These are phyloP conservation scores for Arthrocladium fulminans DNA, from an alignment of 2,329 filamentous ascomycete genomes.

Conservation along the genomic window DNA sequence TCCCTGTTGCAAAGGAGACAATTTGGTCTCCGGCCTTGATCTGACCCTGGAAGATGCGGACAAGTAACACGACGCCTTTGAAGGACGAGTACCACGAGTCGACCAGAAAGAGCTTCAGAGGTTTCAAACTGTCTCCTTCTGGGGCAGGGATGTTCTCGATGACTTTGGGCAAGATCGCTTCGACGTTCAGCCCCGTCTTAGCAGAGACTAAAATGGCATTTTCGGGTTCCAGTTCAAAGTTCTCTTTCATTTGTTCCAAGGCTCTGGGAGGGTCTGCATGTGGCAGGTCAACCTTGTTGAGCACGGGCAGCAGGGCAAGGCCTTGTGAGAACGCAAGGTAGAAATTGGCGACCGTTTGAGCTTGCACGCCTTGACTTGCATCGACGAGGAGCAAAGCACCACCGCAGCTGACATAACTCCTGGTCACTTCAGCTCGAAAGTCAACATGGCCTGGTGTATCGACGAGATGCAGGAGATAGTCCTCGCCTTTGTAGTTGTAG, in stretches of 20 bases:
- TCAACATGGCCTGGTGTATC: constrained; percentile 97
- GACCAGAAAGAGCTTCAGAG: constrained; percentile 76
- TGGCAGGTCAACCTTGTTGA: constrained; percentile 94
- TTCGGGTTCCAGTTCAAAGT: constrained; percentile 77
- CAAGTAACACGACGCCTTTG: constrained; percentile 82
- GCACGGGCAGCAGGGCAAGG: constrained; percentile 74
- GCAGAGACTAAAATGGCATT: constrained; percentile 74
- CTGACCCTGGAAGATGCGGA: constrained; percentile 81
- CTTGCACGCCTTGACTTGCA: constrained; percentile 91
- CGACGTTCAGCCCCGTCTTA: constrained; percentile 86
- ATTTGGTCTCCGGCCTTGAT: constrained; percentile 75
- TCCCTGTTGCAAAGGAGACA: constrained; percentile 77
- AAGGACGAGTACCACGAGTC: constrained; percentile 99
- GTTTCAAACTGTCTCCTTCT: constrained; percentile 60
- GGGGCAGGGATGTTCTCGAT: constrained; percentile 79
- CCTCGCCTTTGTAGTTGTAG: constrained; percentile 72
- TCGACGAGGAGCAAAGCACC: constrained; percentile 88
- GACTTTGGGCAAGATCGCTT: constrained; percentile 71
- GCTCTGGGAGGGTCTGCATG: constrained; percentile 81
- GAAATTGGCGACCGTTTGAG: constrained; percentile 97
- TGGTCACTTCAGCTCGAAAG: constrained; percentile 89
- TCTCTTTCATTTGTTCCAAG: constrained; percentile 72
- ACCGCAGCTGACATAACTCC: constrained; percentile 92
- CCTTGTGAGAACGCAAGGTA: constrained; percentile 93
- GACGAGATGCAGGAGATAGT: constrained; percentile 90